These are phyloP conservation scores for Aurantiochytrium sp. DNA, from an alignment of 108 stramenopile species.

Conservation along the genomic window DNA sequence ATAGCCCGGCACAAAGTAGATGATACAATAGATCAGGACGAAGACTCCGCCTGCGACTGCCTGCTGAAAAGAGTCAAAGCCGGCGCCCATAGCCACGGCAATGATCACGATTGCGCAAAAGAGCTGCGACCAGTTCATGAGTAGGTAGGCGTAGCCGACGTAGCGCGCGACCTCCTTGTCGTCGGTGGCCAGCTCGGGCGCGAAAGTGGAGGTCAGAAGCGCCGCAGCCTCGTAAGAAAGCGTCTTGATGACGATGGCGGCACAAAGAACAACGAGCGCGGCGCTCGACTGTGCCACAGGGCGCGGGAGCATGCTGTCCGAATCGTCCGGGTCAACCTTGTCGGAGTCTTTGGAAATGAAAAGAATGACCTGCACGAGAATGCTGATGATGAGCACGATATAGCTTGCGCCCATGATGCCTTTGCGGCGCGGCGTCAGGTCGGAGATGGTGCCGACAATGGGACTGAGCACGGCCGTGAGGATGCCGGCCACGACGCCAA, in stretches of 20 bases:
- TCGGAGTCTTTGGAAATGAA: not conserved
- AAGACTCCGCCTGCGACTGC: not conserved
- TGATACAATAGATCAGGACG: not conserved
- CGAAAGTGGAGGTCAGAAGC: not conserved
- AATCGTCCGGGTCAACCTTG: not conserved
- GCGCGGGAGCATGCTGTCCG: not conserved
- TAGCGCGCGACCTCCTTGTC: not conserved
- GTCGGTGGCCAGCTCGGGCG: conserved; percentile 1
- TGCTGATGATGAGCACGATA: not conserved
- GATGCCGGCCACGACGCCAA: not conserved
- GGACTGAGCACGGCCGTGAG: not conserved
- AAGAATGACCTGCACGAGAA: not conserved
- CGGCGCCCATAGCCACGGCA: not conserved
- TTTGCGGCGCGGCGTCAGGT: not conserved
- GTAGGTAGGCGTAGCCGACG: not conserved
- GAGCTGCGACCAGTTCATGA: not conserved
- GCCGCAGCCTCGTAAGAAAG: not conserved
- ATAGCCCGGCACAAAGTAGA: not conserved
- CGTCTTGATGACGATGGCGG: not conserved
- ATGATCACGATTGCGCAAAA: not conserved
- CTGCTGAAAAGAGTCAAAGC: not conserved
- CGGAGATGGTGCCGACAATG: not conserved
- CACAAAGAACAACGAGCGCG: not conserved
- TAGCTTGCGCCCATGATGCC: not conserved
- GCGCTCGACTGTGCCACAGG: not conserved